phyloP scores from a whole-genome alignment of 2,329 filamentous ascomycete genomes.

The Dactylellina parvicollis region DNA sequence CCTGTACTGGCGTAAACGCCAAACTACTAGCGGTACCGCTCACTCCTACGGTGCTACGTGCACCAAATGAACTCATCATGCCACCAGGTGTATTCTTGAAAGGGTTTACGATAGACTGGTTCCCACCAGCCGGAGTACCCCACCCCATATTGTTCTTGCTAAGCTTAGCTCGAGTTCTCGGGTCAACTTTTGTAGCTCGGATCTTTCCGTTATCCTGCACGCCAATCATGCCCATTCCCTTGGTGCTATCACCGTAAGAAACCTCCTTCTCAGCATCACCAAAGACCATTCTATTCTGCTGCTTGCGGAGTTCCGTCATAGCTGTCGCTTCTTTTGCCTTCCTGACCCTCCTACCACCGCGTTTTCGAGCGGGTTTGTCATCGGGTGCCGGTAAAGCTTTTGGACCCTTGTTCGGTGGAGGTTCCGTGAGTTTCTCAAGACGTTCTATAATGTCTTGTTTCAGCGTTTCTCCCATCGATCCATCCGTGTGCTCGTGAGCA shows the following conservation, averaged over 20 bases:
- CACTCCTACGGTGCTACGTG: constrained; percentile 67
- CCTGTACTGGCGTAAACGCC: constrained; percentile 93
- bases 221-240: constrained; percentile 94
- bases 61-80: constrained; percentile 78
- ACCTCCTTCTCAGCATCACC: constrained; percentile 95
- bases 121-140: constrained; percentile 76
- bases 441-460: constrained; percentile 84
- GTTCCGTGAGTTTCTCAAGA: constrained; percentile 90
- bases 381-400: constrained; percentile 90
- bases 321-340: constrained; percentile 97
- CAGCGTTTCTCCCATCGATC: constrained; percentile 82
- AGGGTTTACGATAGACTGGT: constrained; percentile 78
- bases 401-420: constrained; percentile 85
- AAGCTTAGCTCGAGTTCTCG: constrained; percentile 90
- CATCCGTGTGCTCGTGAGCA: constrained; percentile 81
- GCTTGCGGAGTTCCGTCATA: constrained; percentile 95
- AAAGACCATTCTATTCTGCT: constrained; percentile 94
- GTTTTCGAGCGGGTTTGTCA: constrained; percentile 92
- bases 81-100: constrained; percentile 62
- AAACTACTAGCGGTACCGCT: constrained; percentile 85
- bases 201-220: constrained; percentile 87
- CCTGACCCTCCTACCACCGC: constrained; percentile 85
- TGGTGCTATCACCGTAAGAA: constrained; percentile 86
- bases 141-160: constrained; percentile 96
- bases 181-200: constrained; percentile 86